Evolutionary conservation across 257 asterid species (phyloP).

Genomic region (Scutellaria minor): DNA sequence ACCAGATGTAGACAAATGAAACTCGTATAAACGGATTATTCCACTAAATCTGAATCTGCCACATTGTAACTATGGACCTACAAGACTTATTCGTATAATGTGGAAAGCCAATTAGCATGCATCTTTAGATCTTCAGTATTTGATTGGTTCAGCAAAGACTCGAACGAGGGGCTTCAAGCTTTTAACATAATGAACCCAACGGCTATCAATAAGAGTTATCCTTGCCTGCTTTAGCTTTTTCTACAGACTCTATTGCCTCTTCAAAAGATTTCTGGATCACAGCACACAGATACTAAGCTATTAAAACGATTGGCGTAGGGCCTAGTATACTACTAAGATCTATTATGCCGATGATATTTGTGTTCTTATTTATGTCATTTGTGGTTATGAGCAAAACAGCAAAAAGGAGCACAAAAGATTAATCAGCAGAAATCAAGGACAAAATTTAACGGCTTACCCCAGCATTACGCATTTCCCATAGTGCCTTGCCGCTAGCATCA

Average conservation of each 20-base stretch:
- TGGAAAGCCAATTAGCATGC: not conserved
- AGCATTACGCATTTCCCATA: conserved; percentile 73
- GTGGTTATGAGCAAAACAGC: not conserved
- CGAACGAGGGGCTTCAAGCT: not conserved
- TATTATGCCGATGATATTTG: not conserved
- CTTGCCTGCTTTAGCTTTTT: conserved; percentile 62
- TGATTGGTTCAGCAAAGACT: not conserved
- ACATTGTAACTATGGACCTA: not conserved
- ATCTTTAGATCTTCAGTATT: not conserved
- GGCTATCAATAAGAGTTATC: conserved; percentile 38
- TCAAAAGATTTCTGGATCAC: conserved; percentile 79
- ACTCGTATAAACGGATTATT: not conserved
- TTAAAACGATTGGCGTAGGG: not conserved
- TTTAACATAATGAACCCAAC: not conserved
- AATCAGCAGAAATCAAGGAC: conserved; percentile 17
- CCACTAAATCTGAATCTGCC: not conserved
- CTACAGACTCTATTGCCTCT: conserved; percentile 75
- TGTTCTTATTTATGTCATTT: too few relatives aligned
- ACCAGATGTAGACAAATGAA: not conserved
- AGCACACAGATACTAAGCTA: not conserved
- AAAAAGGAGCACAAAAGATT: not conserved
- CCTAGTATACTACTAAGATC: not conserved
- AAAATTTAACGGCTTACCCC: conserved; percentile 58
- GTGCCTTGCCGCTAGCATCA: conserved; percentile 66
- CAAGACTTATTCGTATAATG: not conserved